Evolutionary conservation across 2,329 filamentous ascomycete genomes (phyloP), one percentile per base, ranked within the genome.

Genomic region (Trichophyton verrucosum): DNA sequence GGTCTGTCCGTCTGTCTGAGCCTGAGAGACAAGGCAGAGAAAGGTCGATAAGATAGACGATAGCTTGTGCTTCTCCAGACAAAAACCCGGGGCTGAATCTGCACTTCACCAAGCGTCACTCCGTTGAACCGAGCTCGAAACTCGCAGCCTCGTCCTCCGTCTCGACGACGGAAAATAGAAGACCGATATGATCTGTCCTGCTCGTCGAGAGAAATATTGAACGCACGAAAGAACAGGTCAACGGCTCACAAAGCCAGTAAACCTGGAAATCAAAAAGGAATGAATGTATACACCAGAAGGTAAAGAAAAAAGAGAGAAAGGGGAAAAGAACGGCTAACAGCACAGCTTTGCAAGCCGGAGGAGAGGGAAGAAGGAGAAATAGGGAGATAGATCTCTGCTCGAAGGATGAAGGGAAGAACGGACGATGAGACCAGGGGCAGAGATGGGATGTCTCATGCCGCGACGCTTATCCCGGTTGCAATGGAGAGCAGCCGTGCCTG

Each of bases 361-460:
- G 62, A 62, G 63, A 64, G 51, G 58, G 63, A 66, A 6, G 62
- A 36, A 33, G 53, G 44, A 58, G 59, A 61, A 36, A 60, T 46
- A 47, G 51, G 51, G 47, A 60, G 57, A 27, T 27, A 49, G 36
- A 59, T 17, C 47, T 33, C 15, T n/a, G 13, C 17, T 49, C 11
- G 49, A 36, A 61, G 46, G 36, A 36, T 36, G 33, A 57, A 60
- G 36, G 22, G 62, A 57, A 11, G 33, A 11, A 36, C 33, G 33
- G 33, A 36, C 33, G 57, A 53, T n/a, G 56, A 49, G 38, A 57
- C 55, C 55, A 58, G 56, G 40, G 36, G 40, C 56, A 58, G 56
- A 58, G 56, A 58, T 40, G 56, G 36, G 56, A 58, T 55, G 49
- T 55, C 49, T 55, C 49, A 55, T 36, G 49, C 49, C 49, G 49